A percentile compares a stretch with the other conserved stretches of the same genome.
These are phyloP conservation scores for Maudiozyma bulderi DNA, from an alignment of 805 yeast genomes.

Conservation along the genomic window DNA sequence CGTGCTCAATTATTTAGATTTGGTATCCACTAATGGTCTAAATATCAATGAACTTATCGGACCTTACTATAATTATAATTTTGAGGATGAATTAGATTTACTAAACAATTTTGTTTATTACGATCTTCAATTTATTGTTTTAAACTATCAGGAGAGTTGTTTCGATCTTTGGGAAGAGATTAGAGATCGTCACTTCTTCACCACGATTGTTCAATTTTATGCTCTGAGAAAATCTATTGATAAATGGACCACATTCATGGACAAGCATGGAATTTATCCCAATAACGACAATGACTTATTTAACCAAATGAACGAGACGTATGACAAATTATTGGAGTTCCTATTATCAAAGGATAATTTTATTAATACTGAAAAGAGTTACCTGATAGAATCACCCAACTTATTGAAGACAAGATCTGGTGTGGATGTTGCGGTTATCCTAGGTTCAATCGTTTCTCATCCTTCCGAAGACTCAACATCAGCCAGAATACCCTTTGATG, in stretches of 20 bases:
- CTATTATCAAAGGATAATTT: constrained; percentile 27
- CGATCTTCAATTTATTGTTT: constrained; percentile 56
- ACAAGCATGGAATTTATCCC: constrained; percentile 21
- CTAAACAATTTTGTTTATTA: constrained; percentile 49
- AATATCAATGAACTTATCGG: neutral
- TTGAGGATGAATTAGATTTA: constrained; percentile 29
- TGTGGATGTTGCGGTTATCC: constrained; percentile 64
- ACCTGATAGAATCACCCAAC: constrained; percentile 63
- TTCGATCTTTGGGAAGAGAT: constrained; percentile 94
- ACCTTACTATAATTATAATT: constrained; percentile 1
- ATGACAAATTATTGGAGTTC: constrained; percentile 18
- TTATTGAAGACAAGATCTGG: constrained; percentile 48
- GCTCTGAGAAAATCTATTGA: constrained; percentile 53
- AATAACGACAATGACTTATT: constrained; percentile 4
- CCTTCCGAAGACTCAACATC: constrained; percentile 23
- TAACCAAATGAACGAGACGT: constrained; percentile 12
- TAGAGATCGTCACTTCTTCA: constrained; percentile 66
- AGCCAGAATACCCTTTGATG: constrained; percentile 46
- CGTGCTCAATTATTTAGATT: constrained; percentile 42
- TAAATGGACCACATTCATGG: neutral
- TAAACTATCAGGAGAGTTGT: constrained; percentile 54
- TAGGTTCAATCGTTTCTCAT: constrained; percentile 35
- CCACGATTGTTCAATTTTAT: constrained; percentile 62
- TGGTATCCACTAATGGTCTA: constrained; percentile 18
- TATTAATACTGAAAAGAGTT: constrained; percentile 35